phyloP scores from a whole-genome alignment of 202 grass and related monocot species.

The Elaeis oleifera region DNA sequence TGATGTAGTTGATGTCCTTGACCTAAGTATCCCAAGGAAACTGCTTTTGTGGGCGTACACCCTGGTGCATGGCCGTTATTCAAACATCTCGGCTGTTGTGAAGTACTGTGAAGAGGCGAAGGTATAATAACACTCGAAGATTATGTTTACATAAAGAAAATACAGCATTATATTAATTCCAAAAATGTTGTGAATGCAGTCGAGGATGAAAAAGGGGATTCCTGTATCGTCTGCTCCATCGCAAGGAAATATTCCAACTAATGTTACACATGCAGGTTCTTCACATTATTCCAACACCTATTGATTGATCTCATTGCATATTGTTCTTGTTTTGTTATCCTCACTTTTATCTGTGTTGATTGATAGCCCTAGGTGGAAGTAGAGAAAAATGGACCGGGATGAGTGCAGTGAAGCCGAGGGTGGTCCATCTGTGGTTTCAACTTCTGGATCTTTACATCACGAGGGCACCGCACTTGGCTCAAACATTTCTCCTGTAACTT shows the following conservation, averaged over 20 bases:
- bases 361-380: conserved; percentile 17
- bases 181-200: conserved; percentile 26
- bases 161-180: background rate
- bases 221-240: conserved; percentile 12
- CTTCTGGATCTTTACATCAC: background rate
- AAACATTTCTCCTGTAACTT: background rate
- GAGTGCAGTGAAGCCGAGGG: conserved; percentile 34
- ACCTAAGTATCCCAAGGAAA: conserved; percentile 88
- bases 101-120: conserved; percentile 91
- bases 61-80: conserved; percentile 70
- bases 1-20: conserved; percentile 45
- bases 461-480: background rate
- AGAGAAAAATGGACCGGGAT: conserved; percentile 31
- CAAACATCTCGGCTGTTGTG: conserved; percentile 71
- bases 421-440: conserved; percentile 16
- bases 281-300: background rate
- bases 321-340: conserved; percentile 9
- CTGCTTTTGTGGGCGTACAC: conserved; percentile 90
- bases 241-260: conserved; percentile 18
- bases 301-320: background rate
- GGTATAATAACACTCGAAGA: conserved; percentile 26
- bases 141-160: background rate
- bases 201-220: conserved; percentile 57
- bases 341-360: background rate
- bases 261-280: conserved; percentile 27